A percentile compares a stretch with the other conserved stretches of the same genome.
Evolutionary conservation across 192 early-diverging fungal species (phyloP).

Genomic region (Jimgerdemannia flammicorona): DNA sequence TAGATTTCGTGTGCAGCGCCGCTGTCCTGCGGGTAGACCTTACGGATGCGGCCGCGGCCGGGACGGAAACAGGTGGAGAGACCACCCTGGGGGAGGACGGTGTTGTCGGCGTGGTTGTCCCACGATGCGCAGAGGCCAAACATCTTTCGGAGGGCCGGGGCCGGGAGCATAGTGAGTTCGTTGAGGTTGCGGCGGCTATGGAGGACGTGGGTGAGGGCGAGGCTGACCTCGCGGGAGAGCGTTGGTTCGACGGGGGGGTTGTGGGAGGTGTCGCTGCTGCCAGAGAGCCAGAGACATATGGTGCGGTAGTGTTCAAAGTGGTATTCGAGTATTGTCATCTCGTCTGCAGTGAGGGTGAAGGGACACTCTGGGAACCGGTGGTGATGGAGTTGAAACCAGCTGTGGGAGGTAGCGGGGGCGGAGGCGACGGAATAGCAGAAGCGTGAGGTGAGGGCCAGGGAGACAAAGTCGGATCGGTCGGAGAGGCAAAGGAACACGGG

Average conservation of each 20-base stretch:
- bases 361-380: neutral
- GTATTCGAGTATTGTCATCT: neutral
- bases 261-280: too few species aligned
- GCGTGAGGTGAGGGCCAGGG: neutral
- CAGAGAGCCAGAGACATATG: neutral
- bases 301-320: neutral
- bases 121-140: neutral
- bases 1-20: neutral
- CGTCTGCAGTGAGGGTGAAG: neutral
- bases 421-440: neutral
- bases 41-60: neutral
- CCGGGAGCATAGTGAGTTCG: neutral
- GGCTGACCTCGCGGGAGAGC: neutral
- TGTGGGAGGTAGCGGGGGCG: neutral
- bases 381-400: neutral
- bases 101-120: neutral
- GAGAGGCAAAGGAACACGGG: neutral
- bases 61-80: neutral
- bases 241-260: neutral
- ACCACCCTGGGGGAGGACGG: neutral
- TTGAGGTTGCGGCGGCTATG: neutral
- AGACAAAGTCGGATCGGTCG: neutral
- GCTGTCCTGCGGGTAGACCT: neutral
- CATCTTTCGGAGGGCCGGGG: neutral
- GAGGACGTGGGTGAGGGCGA: neutral